phyloP scores from a whole-genome alignment of 495 filamentous ascomycete genomes.

The Lasiosphaeria hispida region DNA sequence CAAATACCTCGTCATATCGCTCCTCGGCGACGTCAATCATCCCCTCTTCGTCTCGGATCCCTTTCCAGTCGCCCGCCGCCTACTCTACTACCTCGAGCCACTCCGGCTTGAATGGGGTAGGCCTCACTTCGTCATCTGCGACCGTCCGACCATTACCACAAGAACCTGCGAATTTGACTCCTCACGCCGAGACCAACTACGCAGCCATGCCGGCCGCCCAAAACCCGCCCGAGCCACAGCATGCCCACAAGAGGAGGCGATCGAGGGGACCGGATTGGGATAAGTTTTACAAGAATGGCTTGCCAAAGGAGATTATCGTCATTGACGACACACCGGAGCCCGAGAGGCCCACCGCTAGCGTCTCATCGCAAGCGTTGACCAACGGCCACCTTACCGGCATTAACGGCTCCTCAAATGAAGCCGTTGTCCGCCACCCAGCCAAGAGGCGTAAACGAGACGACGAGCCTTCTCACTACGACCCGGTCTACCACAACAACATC shows the following conservation, averaged over 20 bases:
- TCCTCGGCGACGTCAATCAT: conserved; percentile 47
- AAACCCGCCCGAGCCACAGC: conserved; percentile 29
- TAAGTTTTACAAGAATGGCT: conserved; percentile 87
- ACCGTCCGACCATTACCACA: conserved; percentile 31
- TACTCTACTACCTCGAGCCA: conserved; percentile 35
- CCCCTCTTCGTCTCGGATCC: conserved; percentile 50
- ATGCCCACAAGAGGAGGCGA: conserved; percentile 52
- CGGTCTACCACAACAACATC: conserved; percentile 37
- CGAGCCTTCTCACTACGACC: conserved; percentile 45
- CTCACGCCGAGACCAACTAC: conserved; percentile 23
- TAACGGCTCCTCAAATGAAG: conserved; percentile 14
- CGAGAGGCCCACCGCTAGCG: conserved; percentile 37
- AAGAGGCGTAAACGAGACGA: conserved; percentile 53
- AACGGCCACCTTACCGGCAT: conserved; percentile 29
- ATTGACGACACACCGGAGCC: conserved; percentile 87
- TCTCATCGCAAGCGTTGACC: conserved; percentile 28
- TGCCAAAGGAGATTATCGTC: conserved; percentile 91
- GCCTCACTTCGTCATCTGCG: conserved; percentile 27
- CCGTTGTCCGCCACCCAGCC: conserved; percentile 33
- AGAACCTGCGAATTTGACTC: conserved; percentile 26
- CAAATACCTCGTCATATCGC: conserved; percentile 50
- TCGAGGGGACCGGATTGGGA: conserved; percentile 78
- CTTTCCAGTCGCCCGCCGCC: conserved; percentile 37
- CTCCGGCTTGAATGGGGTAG: conserved; percentile 37
- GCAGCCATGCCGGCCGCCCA: conserved; percentile 40